Evolutionary conservation across 2,329 filamentous ascomycete genomes (phyloP), one percentile per base, ranked within the genome.

Genomic region (Venturia effusa): DNA sequence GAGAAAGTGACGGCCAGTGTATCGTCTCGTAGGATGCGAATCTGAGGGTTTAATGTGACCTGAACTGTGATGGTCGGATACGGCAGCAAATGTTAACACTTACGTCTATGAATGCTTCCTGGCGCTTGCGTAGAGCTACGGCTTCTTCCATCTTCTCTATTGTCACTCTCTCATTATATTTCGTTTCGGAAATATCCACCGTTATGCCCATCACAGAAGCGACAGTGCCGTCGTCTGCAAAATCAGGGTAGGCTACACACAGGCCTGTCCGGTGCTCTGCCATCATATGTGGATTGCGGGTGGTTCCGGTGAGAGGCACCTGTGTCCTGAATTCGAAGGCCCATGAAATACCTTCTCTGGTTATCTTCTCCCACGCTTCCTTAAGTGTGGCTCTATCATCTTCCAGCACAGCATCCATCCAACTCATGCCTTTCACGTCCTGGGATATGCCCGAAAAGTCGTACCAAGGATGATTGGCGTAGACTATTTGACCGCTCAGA

Each of bases 111-210:
- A 64, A 64, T 10, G 43, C 61, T 39, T 64, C 63, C 48, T 61
- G 63, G 32, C 45, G 55, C 22, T 32, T 45, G 8, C 45, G 41
- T 8, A 40, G 59, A 7, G 30, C 2, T 32, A 64, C 24, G 4
- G 63, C 63, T 61, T 64, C 61, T 37, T 63, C 32, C 3, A 66
- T 66, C 39, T 62, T 64, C n/a, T 40, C 40, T 24, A 37, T 59
- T 4, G 61, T 43, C 7, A 34, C 62, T 27, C 39, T 62, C n/a
- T 34, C 64, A 11, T 41, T 62, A 8, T 57, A 30, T 30, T 66
- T 66, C 37, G 61, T 63, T 30, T 59, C 60, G 15, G 65, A 64
- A 32, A 66, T 66, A 24, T 66, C 65, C 4, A 59, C 64, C 4
- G 62, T 59, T n/a, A 63, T 64, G 5, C 40, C 37, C 27, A 62